Evolutionary conservation across 2,329 filamentous ascomycete genomes (phyloP).

Genomic region (Ophiocordyceps camponoti-floridani): DNA sequence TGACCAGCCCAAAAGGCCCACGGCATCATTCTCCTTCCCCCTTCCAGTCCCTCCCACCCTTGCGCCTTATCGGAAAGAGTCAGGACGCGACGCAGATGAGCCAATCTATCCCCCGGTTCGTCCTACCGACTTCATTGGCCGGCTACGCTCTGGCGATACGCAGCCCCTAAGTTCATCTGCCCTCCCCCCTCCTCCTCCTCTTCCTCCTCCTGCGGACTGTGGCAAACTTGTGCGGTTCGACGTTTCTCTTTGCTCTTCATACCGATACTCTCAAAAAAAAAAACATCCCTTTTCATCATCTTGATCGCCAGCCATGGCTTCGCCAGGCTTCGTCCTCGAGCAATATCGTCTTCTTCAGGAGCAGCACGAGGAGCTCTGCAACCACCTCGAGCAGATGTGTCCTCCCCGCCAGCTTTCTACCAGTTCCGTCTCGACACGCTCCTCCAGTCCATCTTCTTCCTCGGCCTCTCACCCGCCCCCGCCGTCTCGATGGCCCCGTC

Average conservation of each 20-base stretch:
- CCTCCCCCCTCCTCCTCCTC: not conserved
- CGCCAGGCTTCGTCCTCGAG: slow-evolving; percentile 27
- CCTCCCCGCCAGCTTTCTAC: slow-evolving; percentile 18
- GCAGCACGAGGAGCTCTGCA: slow-evolving; percentile 33
- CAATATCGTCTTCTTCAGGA: slow-evolving; percentile 35
- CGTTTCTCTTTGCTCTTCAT: too few species aligned
- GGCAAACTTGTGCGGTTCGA: too few species aligned
- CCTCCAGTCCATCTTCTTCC: slow-evolving; percentile 39
- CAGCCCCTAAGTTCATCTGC: not conserved
- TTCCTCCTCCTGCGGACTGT: too few species aligned
- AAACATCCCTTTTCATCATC: not conserved
- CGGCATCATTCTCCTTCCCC: not conserved
- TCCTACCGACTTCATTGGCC: not conserved
- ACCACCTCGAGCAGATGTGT: slow-evolving; percentile 32
- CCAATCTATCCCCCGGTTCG: not conserved
- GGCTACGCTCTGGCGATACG: not conserved
- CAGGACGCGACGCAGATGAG: not conserved
- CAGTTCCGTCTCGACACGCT: slow-evolving; percentile 18
- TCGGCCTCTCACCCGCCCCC: slow-evolving; percentile 32
- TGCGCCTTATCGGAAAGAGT: not conserved
- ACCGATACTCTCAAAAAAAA: not conserved
- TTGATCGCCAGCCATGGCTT: slow-evolving; percentile 10
- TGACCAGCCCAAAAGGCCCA: not conserved
- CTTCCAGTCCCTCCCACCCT: too few species aligned
- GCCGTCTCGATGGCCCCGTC: slow-evolving; percentile 3